Percentiles rank a stretch among this genome's conserved stretches.
Evolutionary conservation across 164 flowering plant species (phyloP).

Genomic region (Cinnamomum micranthum): DNA sequence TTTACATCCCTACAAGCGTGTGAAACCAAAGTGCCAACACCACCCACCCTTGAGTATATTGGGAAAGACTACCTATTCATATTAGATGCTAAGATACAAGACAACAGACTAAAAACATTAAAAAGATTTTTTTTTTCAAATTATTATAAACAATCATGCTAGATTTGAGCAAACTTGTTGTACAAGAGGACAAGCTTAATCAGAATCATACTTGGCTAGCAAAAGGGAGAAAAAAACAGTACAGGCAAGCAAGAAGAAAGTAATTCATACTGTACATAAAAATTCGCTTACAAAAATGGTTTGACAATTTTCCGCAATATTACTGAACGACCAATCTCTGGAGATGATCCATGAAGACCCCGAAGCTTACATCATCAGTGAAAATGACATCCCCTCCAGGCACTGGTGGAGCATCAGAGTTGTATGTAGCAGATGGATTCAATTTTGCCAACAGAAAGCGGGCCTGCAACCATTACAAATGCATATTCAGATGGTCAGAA

Average conservation of each 20-base stretch:
- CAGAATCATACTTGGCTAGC: background rate
- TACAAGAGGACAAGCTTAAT: background rate
- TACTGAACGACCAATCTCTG: conserved; percentile 90
- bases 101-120: too few relatives aligned
- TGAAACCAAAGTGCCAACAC: too few relatives aligned
- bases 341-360: conserved; percentile 92
- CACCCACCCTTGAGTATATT: too few relatives aligned
- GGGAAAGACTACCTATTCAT: too few relatives aligned
- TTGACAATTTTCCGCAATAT: conserved; percentile 10
- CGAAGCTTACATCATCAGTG: conserved; percentile 94
- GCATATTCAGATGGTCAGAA: background rate
- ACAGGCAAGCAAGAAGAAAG: background rate
- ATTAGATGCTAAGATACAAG: too few relatives aligned
- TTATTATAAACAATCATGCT: too few relatives aligned
- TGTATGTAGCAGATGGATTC: conserved; percentile 95
- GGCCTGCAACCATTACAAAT: conserved; percentile 49
- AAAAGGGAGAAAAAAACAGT: background rate
- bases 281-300: conserved; percentile 32
- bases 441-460: conserved; percentile 88
- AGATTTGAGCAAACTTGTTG: too few relatives aligned
- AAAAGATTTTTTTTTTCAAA: too few relatives aligned
- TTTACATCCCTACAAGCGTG: too few relatives aligned
- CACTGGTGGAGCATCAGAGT: conserved; percentile 40
- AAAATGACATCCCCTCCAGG: conserved; percentile 82
- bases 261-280: background rate